Percentiles rank a stretch among this genome's conserved stretches.
phyloP scores from a whole-genome alignment of 345 rosid genomes.

The Pistacia integerrima region DNA sequence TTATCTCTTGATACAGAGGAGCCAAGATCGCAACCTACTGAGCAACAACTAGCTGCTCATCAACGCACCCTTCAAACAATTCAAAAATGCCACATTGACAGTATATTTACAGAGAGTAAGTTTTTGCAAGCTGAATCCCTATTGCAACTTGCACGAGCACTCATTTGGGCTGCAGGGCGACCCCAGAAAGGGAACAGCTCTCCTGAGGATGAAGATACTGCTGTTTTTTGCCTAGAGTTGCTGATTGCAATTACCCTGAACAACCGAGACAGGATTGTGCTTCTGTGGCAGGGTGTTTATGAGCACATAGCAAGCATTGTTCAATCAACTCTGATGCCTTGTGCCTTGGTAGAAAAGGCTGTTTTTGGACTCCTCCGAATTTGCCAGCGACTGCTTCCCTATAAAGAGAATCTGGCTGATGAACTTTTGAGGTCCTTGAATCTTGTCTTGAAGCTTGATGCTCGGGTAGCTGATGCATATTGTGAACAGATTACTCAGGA shows the following conservation, averaged over 20 bases:
- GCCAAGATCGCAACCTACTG: slow-evolving; percentile 51
- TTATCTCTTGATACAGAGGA: slow-evolving; percentile 72
- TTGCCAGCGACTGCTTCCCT: slow-evolving; percentile 74
- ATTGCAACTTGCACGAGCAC: slow-evolving; percentile 56
- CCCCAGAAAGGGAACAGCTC: slow-evolving; percentile 28
- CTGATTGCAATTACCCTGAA: slow-evolving; percentile 62
- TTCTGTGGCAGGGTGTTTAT: slow-evolving; percentile 69
- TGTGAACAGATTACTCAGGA: slow-evolving; percentile 77
- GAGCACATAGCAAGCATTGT: slow-evolving; percentile 62
- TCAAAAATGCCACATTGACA: slow-evolving; percentile 57
- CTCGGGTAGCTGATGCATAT: slow-evolving; percentile 76
- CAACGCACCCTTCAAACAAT: slow-evolving; percentile 52
- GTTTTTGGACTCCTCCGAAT: slow-evolving; percentile 73
- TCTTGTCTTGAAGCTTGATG: slow-evolving; percentile 72
- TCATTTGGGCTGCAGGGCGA: slow-evolving; percentile 49
- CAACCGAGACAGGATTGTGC: slow-evolving; percentile 73
- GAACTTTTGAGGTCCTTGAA: slow-evolving; percentile 73
- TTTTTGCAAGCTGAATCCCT: slow-evolving; percentile 75
- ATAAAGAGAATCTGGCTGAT: slow-evolving; percentile 71
- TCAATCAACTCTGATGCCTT: slow-evolving; percentile 59
- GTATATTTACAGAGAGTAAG: slow-evolving; percentile 76
- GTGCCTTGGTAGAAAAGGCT: slow-evolving; percentile 64
- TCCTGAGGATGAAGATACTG: slow-evolving; percentile 51
- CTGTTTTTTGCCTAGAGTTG: slow-evolving; percentile 71
- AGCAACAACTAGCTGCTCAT: slow-evolving; percentile 63